These are phyloP conservation scores for Coriolopsis trogii DNA, from an alignment of 1,284 basidiomycete species.

Conservation along the genomic window DNA sequence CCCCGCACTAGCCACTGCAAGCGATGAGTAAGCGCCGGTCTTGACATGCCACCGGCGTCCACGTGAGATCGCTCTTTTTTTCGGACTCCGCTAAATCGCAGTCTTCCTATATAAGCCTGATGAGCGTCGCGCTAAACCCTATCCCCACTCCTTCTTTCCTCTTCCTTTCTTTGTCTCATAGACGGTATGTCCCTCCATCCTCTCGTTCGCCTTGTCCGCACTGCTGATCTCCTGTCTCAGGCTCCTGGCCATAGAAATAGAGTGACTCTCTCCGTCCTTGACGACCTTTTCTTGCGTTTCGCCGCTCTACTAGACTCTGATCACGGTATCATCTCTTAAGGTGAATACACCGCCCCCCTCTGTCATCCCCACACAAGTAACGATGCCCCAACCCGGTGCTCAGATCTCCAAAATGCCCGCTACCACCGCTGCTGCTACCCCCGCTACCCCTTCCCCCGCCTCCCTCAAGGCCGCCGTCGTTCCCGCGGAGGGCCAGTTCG, in stretches of 20 bases:
- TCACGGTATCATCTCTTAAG: conserved; percentile 33
- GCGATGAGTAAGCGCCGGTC: conserved; percentile 15
- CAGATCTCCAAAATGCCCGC: conserved; percentile 73
- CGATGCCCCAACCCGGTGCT: conserved; percentile 24
- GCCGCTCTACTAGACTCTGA: conserved; percentile 30
- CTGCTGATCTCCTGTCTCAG: conserved; percentile 22
- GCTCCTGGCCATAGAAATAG: conserved; percentile 40
- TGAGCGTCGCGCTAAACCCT: conserved; percentile 20
- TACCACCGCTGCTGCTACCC: conserved; percentile 52
- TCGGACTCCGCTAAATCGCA: conserved; percentile 30
- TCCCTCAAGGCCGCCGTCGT: conserved; percentile 65
- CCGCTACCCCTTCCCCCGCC: conserved; percentile 55
- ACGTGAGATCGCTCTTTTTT: conserved; percentile 34
- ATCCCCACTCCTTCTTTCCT: conserved; percentile 35
- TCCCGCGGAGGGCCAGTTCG: conserved; percentile 58
- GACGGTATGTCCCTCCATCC: conserved; percentile 41
- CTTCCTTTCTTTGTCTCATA: conserved; percentile 42
- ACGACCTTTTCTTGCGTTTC: conserved; percentile 38
- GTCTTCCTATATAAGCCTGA: conserved; percentile 32
- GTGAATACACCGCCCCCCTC: conserved; percentile 25
- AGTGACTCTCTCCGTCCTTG: conserved; percentile 41
- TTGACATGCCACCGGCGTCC: conserved; percentile 18
- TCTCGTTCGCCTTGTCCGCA: conserved; percentile 7
- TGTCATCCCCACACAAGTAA: conserved; percentile 14
- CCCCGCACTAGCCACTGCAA: conserved; percentile 17